phyloP scores from a whole-genome alignment of 805 yeast species.

The Cyberlindnera mrakii region DNA sequence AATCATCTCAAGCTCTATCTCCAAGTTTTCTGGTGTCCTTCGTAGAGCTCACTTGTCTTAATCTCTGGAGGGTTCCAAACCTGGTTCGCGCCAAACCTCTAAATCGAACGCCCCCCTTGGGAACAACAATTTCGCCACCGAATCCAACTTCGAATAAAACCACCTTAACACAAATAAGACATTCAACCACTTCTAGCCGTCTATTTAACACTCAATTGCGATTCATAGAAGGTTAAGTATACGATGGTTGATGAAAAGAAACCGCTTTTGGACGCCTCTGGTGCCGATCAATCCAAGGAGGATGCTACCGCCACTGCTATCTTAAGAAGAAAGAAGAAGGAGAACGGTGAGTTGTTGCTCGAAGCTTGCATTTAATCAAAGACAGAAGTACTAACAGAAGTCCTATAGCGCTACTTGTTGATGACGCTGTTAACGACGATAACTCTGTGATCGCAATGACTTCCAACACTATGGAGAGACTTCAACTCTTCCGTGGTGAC shows the following conservation, averaged over 20 bases:
- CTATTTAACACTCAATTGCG: too few species aligned
- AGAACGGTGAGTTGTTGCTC: conserved; percentile 37
- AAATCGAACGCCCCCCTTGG: neutral
- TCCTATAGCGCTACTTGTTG: conserved; percentile 63
- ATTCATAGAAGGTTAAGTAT: neutral
- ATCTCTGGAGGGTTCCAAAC: neutral
- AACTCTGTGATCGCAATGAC: conserved; percentile 95
- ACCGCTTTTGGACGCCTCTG: conserved; percentile 58
- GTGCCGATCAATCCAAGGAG: conserved; percentile 50
- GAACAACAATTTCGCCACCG: neutral
- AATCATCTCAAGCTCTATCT: too few species aligned
- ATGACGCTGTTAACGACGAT: conserved; percentile 96
- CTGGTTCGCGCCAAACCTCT: neutral
- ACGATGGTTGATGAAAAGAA: conserved; percentile 31
- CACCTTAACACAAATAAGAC: too few species aligned
- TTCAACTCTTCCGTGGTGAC: conserved; percentile 96
- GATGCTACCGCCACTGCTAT: conserved; percentile 94
- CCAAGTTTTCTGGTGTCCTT: too few species aligned
- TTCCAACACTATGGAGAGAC: conserved; percentile 88
- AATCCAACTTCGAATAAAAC: neutral
- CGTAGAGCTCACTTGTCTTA: neutral
- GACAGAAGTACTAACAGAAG: neutral
- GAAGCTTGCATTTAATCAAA: neutral
- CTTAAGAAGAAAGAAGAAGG: conserved; percentile 95
- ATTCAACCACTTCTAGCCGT: too few species aligned